Evolutionary conservation across 1,284 basidiomycete species (phyloP).

Genomic region (Leccinum griseonigrum): DNA sequence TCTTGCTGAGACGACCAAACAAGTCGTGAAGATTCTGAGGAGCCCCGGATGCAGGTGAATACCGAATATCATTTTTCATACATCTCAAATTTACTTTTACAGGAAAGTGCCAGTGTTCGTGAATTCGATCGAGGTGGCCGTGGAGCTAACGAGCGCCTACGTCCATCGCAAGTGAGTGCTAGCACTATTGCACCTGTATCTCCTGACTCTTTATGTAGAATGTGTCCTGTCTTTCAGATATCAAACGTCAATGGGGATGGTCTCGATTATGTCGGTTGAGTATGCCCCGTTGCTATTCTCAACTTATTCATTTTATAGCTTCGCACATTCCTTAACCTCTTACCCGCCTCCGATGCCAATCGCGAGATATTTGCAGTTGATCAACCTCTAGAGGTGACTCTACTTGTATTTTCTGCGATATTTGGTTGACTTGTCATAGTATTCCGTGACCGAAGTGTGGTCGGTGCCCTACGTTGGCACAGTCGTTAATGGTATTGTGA

Average conservation of each 20-base stretch:
- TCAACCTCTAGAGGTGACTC: slow-evolving; percentile 80
- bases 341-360: slow-evolving; percentile 82
- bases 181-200: neutral
- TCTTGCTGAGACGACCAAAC: slow-evolving; percentile 86
- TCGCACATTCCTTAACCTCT: slow-evolving; percentile 81
- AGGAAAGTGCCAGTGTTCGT: slow-evolving; percentile 81
- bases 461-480: slow-evolving; percentile 95
- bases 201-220: slow-evolving; percentile 40
- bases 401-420: neutral
- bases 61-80: slow-evolving; percentile 2
- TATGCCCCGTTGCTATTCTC: slow-evolving; percentile 2
- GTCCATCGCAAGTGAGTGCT: slow-evolving; percentile 27
- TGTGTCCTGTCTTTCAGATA: slow-evolving; percentile 92
- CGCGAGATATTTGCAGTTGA: slow-evolving; percentile 79
- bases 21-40: slow-evolving; percentile 90
- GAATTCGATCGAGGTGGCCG: slow-evolving; percentile 70
- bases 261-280: slow-evolving; percentile 62
- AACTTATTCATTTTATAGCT: slow-evolving; percentile 42
- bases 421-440: slow-evolving; percentile 41
- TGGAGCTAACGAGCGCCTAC: slow-evolving; percentile 75
- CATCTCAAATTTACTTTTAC: slow-evolving; percentile 4
- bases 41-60: slow-evolving; percentile 88
- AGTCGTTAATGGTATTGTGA: slow-evolving; percentile 91
- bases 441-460: slow-evolving; percentile 82
- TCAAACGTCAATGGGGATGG: slow-evolving; percentile 96